Base-by-base conservation (phyloP, 768 basidiomycete genomes). In the Leucocoprinus birnbaumii region DNA sequence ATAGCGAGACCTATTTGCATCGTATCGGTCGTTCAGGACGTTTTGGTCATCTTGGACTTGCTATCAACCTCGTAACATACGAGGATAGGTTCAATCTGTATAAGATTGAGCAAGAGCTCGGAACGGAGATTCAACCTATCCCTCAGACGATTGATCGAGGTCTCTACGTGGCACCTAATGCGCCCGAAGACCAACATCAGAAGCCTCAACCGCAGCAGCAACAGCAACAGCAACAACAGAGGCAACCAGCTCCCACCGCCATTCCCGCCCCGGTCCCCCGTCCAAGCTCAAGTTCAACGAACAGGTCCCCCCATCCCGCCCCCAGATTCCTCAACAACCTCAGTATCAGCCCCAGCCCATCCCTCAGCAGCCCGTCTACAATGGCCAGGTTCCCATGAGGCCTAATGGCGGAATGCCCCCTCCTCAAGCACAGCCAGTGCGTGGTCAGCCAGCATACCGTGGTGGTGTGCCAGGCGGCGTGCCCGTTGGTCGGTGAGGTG, bases 41-140 rank as follows among this genome's bases (percentile, higher is more conserved):
- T 49, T 99, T 97, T 66, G 96, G 97, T 52, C 96, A 99, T 70
- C 74, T 98, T 61, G 96, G 96, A 65, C 79, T 99, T 45, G 97
- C 97, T 40, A 97, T 99, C 73, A 97, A 97, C 69, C 83, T 99
- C 46, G 91, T 99, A 63, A 99, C 96, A 13, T 95, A 94, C 66
- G 96, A 99, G 72, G 97, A 99, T 67, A 77, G 96, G 47, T 98
- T 97, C 80, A 96, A 97, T 72, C 78, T 98, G 54, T 98, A 98
- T 72, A 88, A 90, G 66, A 98, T 99, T 64, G 97, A 98, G 71
- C 94, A 97, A 71, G 97, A 99, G 72, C 82, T 99, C 31, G 97
- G 96, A 10, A 98, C 96, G 37, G 96, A 99, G 74, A 98, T 99
- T 62, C 88, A 91, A 65, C 89, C 96, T 11, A 98, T 98, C 64